Conservation (phyloP, 345 rosid genomes). For the Sonneratia caseolaris region DNA sequence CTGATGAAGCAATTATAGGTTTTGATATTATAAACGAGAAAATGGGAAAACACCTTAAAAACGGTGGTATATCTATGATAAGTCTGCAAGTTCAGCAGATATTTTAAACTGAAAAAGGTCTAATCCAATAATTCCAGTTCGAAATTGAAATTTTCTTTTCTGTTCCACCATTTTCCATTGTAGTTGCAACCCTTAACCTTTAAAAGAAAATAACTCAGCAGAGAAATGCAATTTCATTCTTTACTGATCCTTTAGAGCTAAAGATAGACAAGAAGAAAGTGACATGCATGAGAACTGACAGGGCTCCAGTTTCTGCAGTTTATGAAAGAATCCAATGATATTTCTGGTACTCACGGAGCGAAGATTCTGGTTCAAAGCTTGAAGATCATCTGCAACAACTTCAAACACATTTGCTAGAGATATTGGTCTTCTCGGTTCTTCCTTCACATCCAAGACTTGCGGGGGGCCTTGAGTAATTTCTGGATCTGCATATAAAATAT, state of each 20-base stretch:
- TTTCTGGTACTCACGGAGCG: slow-evolving; percentile 50
- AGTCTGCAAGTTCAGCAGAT: not conserved
- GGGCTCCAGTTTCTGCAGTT: not conserved
- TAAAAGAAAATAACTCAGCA: no score
- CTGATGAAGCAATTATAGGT: not conserved
- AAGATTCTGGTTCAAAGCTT: slow-evolving; percentile 72
- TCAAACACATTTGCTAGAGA: slow-evolving; percentile 61
- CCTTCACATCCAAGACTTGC: slow-evolving; percentile 39
- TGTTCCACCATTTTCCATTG: no score
- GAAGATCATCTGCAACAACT: slow-evolving; percentile 78
- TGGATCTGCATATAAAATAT: slow-evolving; percentile 12
- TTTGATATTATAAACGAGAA: not conserved
- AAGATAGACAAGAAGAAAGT: not conserved
- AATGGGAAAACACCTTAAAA: not conserved
- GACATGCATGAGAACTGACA: not conserved
- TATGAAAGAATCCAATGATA: not conserved
- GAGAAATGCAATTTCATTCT: not conserved
- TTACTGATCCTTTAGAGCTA: not conserved
- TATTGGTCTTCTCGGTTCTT: slow-evolving; percentile 35
- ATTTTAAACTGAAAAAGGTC: not conserved
- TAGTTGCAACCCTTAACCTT: no score
- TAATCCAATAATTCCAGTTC: not conserved
- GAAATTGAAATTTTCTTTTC: no score
- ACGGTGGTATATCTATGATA: not conserved
- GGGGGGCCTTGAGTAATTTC: slow-evolving; percentile 45